Conservation (phyloP, 768 basidiomycete genomes). For the Tylopilus subfusipes region DNA sequence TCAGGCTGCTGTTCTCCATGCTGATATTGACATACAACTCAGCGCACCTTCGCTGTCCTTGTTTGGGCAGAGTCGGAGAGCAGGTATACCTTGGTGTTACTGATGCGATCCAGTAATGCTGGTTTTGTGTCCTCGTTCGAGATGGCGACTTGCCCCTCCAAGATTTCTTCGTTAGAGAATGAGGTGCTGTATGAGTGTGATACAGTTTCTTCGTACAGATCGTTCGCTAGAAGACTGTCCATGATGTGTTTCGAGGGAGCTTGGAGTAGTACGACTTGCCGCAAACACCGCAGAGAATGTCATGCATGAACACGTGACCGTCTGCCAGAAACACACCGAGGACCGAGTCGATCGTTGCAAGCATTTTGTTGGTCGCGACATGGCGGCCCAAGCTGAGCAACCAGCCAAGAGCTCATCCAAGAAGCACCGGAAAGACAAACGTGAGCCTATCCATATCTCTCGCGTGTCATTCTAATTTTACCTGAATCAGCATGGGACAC, state of each 20-base stretch:
- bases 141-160: slow-evolving; percentile 28
- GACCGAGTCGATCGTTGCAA: too few species aligned
- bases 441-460: slow-evolving; percentile 45
- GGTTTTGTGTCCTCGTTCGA: slow-evolving; percentile 26
- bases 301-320: slow-evolving; percentile 20
- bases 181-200: slow-evolving; percentile 51
- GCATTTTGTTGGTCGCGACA: not conserved
- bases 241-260: slow-evolving; percentile 30
- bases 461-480: slow-evolving; percentile 10
- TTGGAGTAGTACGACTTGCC: not conserved
- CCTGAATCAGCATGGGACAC: slow-evolving; percentile 87
- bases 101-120: slow-evolving; percentile 62
- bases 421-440: slow-evolving; percentile 90
- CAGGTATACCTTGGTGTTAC: slow-evolving; percentile 71
- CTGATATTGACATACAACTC: slow-evolving; percentile 36
- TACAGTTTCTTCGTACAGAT: slow-evolving; percentile 30
- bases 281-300: not conserved
- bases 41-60: slow-evolving; percentile 71
- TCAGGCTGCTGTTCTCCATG: slow-evolving; percentile 43
- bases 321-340: not conserved
- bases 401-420: slow-evolving; percentile 75
- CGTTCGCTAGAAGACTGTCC: slow-evolving; percentile 44
- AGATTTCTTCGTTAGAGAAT: slow-evolving; percentile 56
- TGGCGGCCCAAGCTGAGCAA: slow-evolving; percentile 33
- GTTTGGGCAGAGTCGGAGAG: slow-evolving; percentile 63